Percentiles rank a stretch among this genome's conserved stretches.
Evolutionary conservation across 2,329 filamentous ascomycete genomes (phyloP).

Genomic region (Phaeophleospora eucalypticola): DNA sequence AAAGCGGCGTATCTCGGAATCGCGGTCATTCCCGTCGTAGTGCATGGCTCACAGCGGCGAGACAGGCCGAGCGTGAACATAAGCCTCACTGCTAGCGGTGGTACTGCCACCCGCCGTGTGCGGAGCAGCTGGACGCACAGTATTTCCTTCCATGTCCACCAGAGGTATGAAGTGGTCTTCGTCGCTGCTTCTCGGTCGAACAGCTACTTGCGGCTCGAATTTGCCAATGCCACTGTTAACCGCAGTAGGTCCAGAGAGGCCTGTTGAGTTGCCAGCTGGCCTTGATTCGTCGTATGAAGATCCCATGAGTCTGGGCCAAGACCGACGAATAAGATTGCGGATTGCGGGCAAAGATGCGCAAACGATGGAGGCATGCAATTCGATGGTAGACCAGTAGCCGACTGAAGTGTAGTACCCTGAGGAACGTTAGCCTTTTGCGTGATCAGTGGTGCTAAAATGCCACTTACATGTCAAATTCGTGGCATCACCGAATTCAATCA

Average conservation of each 20-base stretch:
- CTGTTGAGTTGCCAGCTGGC: neutral
- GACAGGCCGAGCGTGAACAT: too few relatives aligned
- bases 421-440: neutral
- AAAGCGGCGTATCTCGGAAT: too few relatives aligned
- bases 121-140: conserved; percentile 52
- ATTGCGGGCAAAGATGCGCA: conserved; percentile 21
- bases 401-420: conserved; percentile 20
- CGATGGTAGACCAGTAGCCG: conserved; percentile 17
- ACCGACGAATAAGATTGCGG: conserved; percentile 15
- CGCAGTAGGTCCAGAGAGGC: conserved; percentile 13
- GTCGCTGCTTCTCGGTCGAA: conserved; percentile 14
- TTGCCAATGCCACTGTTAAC: conserved; percentile 12
- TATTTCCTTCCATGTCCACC: too few relatives aligned
- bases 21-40: too few relatives aligned
- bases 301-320: conserved; percentile 15
- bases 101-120: conserved; percentile 9
- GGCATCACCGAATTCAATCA: conserved; percentile 15
- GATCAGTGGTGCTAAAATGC: too few relatives aligned
- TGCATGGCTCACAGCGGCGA: too few relatives aligned
- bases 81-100: too few relatives aligned
- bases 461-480: conserved; percentile 13
- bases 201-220: conserved; percentile 8
- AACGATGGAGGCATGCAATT: conserved; percentile 14
- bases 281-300: conserved; percentile 1
- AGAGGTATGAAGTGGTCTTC: conserved; percentile 19